Evolutionary conservation across 257 asterid species (phyloP).

Genomic region (Orobanche coerulescens): DNA sequence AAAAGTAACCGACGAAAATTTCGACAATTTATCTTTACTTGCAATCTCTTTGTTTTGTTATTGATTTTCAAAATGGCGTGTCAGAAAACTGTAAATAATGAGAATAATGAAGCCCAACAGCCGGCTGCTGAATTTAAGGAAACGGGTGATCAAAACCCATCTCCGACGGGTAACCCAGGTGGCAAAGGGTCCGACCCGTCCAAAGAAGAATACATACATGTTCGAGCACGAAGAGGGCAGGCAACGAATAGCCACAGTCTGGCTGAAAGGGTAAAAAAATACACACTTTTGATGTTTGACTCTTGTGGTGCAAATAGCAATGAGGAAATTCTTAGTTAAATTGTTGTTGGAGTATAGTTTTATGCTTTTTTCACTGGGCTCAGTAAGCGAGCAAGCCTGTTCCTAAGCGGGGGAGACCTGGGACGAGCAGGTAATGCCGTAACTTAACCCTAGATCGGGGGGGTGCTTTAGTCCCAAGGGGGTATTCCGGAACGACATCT

Average conservation of each 20-base stretch:
- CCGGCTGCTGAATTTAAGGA: constrained; percentile 29
- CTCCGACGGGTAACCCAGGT: constrained; percentile 19
- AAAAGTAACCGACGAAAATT: too few relatives aligned
- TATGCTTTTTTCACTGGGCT: too few relatives aligned
- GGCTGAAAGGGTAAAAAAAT: constrained; percentile 66
- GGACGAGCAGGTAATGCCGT: too few relatives aligned
- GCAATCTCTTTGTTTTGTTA: neutral
- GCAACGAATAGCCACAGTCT: constrained; percentile 89
- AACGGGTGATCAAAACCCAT: constrained; percentile 34
- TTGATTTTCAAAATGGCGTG: neutral
- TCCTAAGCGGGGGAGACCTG: too few relatives aligned
- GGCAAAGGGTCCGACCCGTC: constrained; percentile 59
- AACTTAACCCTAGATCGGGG: too few relatives aligned
- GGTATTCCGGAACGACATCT: too few relatives aligned
- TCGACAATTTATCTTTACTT: too few relatives aligned
- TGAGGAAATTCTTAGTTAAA: neutral
- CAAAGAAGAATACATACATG: constrained; percentile 56
- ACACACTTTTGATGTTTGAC: neutral
- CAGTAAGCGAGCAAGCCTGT: too few relatives aligned
- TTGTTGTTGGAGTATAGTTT: too few relatives aligned
- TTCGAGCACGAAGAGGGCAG: constrained; percentile 73
- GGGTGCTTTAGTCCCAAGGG: too few relatives aligned
- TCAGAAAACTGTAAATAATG: constrained; percentile 35
- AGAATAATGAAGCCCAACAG: constrained; percentile 26
- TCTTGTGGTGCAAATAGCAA: too few relatives aligned